A percentile compares a stretch with the other conserved stretches of the same genome.
Conservation (phyloP, 495 filamentous ascomycete genomes). For the Schizothecium vesticola region DNA sequence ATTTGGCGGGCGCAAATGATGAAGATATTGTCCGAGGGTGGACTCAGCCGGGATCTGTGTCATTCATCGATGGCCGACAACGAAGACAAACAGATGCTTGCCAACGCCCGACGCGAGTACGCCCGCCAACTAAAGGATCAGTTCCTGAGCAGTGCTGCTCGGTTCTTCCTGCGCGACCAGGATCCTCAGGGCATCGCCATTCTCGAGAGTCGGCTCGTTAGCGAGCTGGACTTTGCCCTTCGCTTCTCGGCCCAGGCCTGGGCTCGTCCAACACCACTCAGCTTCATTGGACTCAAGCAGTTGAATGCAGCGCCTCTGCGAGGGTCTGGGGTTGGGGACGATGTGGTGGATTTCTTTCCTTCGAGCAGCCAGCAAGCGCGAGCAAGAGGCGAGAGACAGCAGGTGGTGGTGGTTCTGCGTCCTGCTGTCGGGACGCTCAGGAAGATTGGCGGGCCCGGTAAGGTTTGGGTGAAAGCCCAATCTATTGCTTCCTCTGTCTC, state of each 20-base stretch:
- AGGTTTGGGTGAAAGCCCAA: constrained; percentile 5
- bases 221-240: constrained; percentile 18
- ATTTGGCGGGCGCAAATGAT: constrained; percentile 17
- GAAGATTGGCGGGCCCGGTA: neutral
- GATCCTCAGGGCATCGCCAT: constrained; percentile 14
- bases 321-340: neutral
- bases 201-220: constrained; percentile 12
- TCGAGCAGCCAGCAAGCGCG: neutral
- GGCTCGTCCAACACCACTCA: constrained; percentile 1
- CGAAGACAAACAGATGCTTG: constrained; percentile 6
- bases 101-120: constrained; percentile 15
- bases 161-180: constrained; percentile 19
- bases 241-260: constrained; percentile 14
- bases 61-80: neutral
- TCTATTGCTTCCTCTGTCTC: neutral
- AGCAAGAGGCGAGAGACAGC: neutral
- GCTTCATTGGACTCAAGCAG: constrained; percentile 4
- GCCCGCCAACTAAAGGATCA: constrained; percentile 15
- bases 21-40: constrained; percentile 10
- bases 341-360: neutral
- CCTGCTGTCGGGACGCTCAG: neutral
- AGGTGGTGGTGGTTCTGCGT: constrained; percentile 4
- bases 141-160: constrained; percentile 14
- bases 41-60: constrained; percentile 5
- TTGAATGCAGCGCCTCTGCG: neutral